Percentiles rank a stretch among this genome's conserved stretches.
Conservation (phyloP, 768 basidiomycete species). For the Terana coerulea region DNA sequence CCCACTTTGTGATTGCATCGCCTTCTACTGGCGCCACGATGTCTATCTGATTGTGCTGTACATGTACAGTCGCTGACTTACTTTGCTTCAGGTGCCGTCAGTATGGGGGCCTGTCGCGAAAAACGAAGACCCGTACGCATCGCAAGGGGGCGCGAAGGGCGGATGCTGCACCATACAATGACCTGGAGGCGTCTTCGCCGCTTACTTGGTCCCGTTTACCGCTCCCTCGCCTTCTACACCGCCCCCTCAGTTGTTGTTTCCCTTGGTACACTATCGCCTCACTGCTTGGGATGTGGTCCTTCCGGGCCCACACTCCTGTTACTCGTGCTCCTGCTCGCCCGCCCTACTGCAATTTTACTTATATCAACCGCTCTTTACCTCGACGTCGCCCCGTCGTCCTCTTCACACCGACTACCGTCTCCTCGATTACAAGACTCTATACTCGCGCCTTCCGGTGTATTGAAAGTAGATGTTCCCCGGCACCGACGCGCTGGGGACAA, state of each 20-base stretch:
- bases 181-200: constrained; percentile 12
- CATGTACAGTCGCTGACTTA: background rate
- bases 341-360: background rate
- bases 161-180: constrained; percentile 29
- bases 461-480: background rate
- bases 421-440: too few relatives aligned
- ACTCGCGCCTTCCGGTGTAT: background rate
- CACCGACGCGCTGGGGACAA: background rate
- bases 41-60: background rate
- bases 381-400: background rate
- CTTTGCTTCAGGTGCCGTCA: constrained; percentile 65
- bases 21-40: background rate
- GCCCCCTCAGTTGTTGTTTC: background rate
- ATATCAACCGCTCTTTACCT: background rate
- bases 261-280: constrained; percentile 2
- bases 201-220: background rate
- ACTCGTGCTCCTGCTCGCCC: background rate
- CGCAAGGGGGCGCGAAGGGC: constrained; percentile 41
- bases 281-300: background rate
- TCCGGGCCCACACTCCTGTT: background rate
- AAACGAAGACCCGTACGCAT: constrained; percentile 90
- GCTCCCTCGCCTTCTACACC: background rate
- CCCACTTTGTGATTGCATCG: too few relatives aligned
- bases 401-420: background rate
- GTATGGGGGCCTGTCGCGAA: constrained; percentile 93